Evolutionary conservation across 768 basidiomycete species (phyloP).

Genomic region (Tulasnella calospora): DNA sequence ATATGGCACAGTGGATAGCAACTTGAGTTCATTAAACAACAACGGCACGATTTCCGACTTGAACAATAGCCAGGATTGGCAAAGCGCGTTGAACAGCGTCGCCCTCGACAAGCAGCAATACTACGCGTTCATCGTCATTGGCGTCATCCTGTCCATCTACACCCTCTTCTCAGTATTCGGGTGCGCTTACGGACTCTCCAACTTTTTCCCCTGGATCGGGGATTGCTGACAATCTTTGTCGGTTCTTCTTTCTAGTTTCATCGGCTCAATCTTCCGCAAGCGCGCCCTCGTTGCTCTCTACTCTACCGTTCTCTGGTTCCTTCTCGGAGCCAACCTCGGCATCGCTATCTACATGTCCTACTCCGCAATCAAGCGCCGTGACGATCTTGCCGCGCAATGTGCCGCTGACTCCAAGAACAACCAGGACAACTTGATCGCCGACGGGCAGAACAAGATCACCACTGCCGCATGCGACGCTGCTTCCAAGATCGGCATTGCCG

Average conservation of each 20-base stretch:
- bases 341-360: background rate
- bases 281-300: conserved; percentile 24
- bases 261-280: conserved; percentile 20
- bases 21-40: conserved; percentile 3
- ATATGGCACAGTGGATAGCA: conserved; percentile 14
- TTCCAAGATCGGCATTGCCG: conserved; percentile 12
- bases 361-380: background rate
- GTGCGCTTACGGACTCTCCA: background rate
- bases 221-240: background rate
- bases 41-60: background rate
- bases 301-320: conserved; percentile 21
- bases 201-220: background rate
- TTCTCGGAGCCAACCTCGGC: conserved; percentile 12
- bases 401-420: background rate
- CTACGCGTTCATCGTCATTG: conserved; percentile 9
- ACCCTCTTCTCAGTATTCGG: conserved; percentile 5
- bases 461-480: conserved; percentile 15
- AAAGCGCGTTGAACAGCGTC: background rate
- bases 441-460: conserved; percentile 10
- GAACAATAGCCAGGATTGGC: background rate
- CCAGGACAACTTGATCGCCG: background rate
- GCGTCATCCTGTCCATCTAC: conserved; percentile 8
- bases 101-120: conserved; percentile 18
- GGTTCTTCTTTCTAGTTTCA: background rate
- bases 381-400: background rate